Conservation (phyloP, 106 monocot genomes). For the Dioscorea zingiberensis region DNA sequence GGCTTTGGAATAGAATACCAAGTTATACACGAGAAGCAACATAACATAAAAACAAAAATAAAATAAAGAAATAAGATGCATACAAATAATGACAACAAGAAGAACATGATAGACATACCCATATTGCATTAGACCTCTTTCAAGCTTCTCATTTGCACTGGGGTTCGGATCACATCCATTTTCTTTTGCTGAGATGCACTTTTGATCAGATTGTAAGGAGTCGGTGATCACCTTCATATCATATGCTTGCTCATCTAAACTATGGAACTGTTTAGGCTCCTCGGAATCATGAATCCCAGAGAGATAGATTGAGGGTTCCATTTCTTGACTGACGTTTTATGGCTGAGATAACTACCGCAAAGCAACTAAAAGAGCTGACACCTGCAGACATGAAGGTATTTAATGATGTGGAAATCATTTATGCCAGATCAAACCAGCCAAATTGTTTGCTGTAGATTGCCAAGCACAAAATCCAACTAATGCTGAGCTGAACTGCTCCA, state of each 20-base stretch:
- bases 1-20: too few species aligned
- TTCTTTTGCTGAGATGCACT: constrained; percentile 1
- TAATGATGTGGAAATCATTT: constrained; percentile 2
- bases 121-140: constrained; percentile 32
- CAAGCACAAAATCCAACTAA: constrained; percentile 35
- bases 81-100: not conserved
- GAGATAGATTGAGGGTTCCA: not conserved
- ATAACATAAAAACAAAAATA: not conserved
- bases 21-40: not conserved
- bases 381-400: constrained; percentile 32
- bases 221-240: not conserved
- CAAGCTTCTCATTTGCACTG: constrained; percentile 19
- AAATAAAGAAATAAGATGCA: not conserved
- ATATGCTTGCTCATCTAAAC: not conserved
- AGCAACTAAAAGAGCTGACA: constrained; percentile 10
- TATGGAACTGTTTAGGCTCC: not conserved
- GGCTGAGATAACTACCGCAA: not conserved
- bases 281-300: not conserved
- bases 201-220: not conserved
- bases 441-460: constrained; percentile 15
- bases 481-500: constrained; percentile 34
- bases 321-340: not conserved
- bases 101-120: constrained; percentile 23
- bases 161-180: constrained; percentile 1
- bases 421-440: constrained; percentile 2